A percentile compares a stretch with the other conserved stretches of the same genome.
These are phyloP conservation scores for Fusarium mexicanum DNA, from an alignment of 2,329 filamentous ascomycete species.

Conservation along the genomic window DNA sequence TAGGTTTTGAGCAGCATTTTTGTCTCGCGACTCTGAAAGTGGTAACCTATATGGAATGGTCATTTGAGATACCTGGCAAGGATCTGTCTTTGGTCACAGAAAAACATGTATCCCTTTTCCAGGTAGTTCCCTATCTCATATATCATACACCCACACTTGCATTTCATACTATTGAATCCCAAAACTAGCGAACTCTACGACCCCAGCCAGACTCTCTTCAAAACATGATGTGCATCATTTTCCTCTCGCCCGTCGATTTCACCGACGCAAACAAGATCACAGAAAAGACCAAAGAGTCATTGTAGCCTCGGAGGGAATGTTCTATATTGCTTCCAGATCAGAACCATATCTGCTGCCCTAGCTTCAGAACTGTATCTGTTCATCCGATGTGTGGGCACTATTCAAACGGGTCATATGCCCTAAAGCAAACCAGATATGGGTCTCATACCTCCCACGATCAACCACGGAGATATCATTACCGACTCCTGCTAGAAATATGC, in stretches of 20 bases:
- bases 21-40: neutral
- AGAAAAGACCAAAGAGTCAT: neutral
- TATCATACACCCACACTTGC: neutral
- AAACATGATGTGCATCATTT: neutral
- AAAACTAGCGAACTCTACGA: neutral
- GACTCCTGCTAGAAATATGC: fast-evolving
- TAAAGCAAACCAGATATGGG: neutral
- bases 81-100: neutral
- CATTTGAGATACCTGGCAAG: neutral
- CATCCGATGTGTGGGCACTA: neutral
- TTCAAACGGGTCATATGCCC: fast-evolving
- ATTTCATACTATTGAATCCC: neutral
- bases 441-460: neutral
- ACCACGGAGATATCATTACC: fast-evolving
- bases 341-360: neutral
- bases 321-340: no score
- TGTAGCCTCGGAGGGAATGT: neutral
- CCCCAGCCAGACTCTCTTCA: neutral
- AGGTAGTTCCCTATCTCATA: neutral
- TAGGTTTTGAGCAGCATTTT: fast-evolving
- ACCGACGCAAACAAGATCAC: neutral
- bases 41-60: no score
- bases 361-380: neutral
- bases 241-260: neutral
- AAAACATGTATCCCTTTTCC: neutral